A percentile compares a stretch with the other conserved stretches of the same genome.
These are phyloP conservation scores for Bipolaris zeicola DNA, from an alignment of 2,329 filamentous ascomycete genomes.

Conservation along the genomic window DNA sequence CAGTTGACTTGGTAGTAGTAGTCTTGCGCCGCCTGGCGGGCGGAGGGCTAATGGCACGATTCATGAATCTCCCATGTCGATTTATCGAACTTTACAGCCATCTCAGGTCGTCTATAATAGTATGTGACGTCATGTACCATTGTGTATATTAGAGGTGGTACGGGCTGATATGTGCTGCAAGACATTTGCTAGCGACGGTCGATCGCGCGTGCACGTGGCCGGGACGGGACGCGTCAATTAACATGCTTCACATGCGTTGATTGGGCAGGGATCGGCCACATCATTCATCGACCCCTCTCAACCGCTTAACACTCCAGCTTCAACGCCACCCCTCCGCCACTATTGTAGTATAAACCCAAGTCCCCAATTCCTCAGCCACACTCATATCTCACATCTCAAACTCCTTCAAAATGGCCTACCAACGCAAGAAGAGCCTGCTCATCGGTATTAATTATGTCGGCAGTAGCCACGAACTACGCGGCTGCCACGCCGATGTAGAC, in stretches of 20 bases:
- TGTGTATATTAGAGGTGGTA: not conserved
- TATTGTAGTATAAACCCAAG: not conserved
- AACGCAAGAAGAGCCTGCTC: constrained; percentile 55
- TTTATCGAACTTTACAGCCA: not conserved
- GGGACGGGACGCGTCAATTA: constrained; percentile 9
- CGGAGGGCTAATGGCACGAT: constrained; percentile 34
- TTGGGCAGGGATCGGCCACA: constrained; percentile 19
- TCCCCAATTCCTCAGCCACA: not conserved
- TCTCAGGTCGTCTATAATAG: not conserved
- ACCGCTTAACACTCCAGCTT: not conserved
- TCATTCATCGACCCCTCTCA: constrained; percentile 34
- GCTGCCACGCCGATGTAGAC: constrained; percentile 58
- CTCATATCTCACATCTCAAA: not conserved
- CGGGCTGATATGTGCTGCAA: not conserved
- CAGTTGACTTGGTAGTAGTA: not conserved
- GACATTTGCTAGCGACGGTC: not conserved
- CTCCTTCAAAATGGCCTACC: constrained; percentile 23
- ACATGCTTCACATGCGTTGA: constrained; percentile 15
- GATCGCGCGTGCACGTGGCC: constrained; percentile 8
- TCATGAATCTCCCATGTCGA: constrained; percentile 12
- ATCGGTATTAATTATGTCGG: constrained; percentile 61
- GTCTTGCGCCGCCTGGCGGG: constrained; percentile 30
- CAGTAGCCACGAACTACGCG: constrained; percentile 52
- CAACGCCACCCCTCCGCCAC: constrained; percentile 4
- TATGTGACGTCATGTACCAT: constrained; percentile 14